phyloP scores from a whole-genome alignment of 352 stramenopile genomes.

The Pythium vanterpoolii region DNA sequence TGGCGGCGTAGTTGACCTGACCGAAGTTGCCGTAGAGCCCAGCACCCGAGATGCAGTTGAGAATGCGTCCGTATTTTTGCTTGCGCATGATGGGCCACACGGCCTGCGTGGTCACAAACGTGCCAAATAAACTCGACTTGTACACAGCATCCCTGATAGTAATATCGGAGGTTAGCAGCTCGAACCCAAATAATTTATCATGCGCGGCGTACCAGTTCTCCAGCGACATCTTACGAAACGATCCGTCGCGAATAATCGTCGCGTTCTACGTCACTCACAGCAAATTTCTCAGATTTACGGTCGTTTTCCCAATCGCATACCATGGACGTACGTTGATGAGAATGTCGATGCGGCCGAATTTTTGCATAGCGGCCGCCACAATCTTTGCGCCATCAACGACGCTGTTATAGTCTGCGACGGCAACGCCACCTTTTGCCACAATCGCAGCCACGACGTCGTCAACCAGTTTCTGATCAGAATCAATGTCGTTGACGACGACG shows the following conservation, averaged over 20 bases:
- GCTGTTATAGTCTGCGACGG: slow-evolving; percentile 46
- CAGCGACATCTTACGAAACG: slow-evolving; percentile 71
- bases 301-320: not conserved
- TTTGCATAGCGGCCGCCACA: slow-evolving; percentile 40
- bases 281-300: not conserved
- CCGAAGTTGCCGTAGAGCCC: slow-evolving; percentile 79
- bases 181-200: no score
- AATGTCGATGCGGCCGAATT: slow-evolving; percentile 60
- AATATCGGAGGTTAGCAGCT: no score
- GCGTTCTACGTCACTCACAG: slow-evolving; percentile 38
- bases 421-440: slow-evolving; percentile 32
- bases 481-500: slow-evolving; percentile 71
- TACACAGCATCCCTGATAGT: slow-evolving; percentile 70
- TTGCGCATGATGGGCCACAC: slow-evolving; percentile 68
- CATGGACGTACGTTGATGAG: slow-evolving; percentile 63
- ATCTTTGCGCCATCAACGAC: slow-evolving; percentile 46
- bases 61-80: slow-evolving; percentile 69
- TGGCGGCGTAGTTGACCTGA: slow-evolving; percentile 74
- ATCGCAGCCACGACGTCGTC: slow-evolving; percentile 43
- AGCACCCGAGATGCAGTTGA: slow-evolving; percentile 63
- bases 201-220: slow-evolving; percentile 57
- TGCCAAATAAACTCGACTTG: slow-evolving; percentile 50
- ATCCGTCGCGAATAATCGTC: slow-evolving; percentile 66
- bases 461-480: slow-evolving; percentile 41
- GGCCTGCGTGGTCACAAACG: slow-evolving; percentile 59